A percentile compares a stretch with the other conserved stretches of the same genome.
Evolutionary conservation across 352 stramenopile species (phyloP).

Genomic region (Phytophthora syringae): DNA sequence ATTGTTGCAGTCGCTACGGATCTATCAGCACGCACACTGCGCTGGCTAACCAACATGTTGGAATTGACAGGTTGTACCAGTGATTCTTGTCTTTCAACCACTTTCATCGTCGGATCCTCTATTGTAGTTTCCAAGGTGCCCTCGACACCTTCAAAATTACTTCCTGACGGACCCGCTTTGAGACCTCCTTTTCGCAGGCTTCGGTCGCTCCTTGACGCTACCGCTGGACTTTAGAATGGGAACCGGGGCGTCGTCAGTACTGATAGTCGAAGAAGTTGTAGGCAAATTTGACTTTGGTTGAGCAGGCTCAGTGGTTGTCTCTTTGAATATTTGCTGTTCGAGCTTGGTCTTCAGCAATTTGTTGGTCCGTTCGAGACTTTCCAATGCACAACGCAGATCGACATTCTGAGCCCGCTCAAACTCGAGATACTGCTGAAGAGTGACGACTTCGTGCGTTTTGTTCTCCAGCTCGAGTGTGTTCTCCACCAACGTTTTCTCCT

Average conservation of each 20-base stretch:
- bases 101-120: not conserved
- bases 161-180: slow-evolving; percentile 4
- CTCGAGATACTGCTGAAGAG: slow-evolving; percentile 46
- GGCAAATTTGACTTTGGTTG: not conserved
- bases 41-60: slow-evolving; percentile 17
- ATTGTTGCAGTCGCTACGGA: slow-evolving; percentile 29
- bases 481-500: slow-evolving; percentile 59
- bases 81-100: slow-evolving; percentile 9
- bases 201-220: slow-evolving; percentile 19
- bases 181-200: slow-evolving; percentile 15
- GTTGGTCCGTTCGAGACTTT: slow-evolving; percentile 67
- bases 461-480: slow-evolving; percentile 71
- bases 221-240: not conserved
- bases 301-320: slow-evolving; percentile 21
- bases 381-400: slow-evolving; percentile 44
- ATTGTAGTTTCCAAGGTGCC: not conserved
- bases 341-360: slow-evolving; percentile 65
- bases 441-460: slow-evolving; percentile 52
- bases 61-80: slow-evolving; percentile 1
- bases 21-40: slow-evolving; percentile 15
- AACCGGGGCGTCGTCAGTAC: not conserved
- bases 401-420: slow-evolving; percentile 39
- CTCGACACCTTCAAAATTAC: not conserved
- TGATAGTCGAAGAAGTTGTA: not conserved
- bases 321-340: slow-evolving; percentile 74